phyloP scores from a whole-genome alignment of 139 green algal species.

The Volvox africanus region DNA sequence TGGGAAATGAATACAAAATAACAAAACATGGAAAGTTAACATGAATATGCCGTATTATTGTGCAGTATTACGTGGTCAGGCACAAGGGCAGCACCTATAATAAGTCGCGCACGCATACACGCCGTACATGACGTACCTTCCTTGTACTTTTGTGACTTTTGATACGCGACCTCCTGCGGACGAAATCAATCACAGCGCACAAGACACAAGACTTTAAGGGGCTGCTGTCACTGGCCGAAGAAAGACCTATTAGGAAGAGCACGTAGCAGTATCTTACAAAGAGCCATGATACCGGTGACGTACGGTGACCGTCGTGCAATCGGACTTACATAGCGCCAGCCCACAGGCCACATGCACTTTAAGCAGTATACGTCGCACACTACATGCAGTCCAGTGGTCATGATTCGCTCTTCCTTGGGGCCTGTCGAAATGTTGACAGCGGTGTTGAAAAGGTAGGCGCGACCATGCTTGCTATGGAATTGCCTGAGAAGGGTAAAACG shows the following conservation, averaged over 20 bases:
- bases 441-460: conserved; percentile 87
- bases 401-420: conserved; percentile 77
- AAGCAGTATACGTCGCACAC: conserved; percentile 85
- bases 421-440: conserved; percentile 59
- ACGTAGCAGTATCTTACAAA: no score
- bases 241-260: no score
- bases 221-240: no score
- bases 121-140: conserved; percentile 69
- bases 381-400: conserved; percentile 90
- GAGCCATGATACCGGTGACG: no score
- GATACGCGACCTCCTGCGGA: conserved; percentile 75
- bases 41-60: no score
- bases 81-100: not conserved
- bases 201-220: no score
- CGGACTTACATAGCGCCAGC: conserved; percentile 73
- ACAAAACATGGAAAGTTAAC: no score
- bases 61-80: no score
- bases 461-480: conserved; percentile 72
- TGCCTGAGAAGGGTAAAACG: not conserved
- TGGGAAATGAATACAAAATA: no score
- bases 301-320: not conserved
- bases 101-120: not conserved
- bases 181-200: not conserved
- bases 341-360: conserved; percentile 79
- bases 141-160: conserved; percentile 93